These are phyloP conservation scores for Juglanconis sp. DNA, from an alignment of 2,329 filamentous ascomycete species.

Conservation along the genomic window DNA sequence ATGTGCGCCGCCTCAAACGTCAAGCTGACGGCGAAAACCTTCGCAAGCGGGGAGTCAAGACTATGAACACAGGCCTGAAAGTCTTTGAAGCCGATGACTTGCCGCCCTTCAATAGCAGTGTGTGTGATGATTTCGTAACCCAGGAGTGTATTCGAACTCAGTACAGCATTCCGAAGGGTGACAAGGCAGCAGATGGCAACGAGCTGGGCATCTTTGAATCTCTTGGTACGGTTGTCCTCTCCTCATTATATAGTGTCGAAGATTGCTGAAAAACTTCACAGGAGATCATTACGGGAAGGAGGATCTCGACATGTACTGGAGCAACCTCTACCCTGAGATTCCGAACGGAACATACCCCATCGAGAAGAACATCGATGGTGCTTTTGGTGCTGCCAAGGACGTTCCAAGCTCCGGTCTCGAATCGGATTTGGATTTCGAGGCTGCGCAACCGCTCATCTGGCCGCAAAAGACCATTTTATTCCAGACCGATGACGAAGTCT, in stretches of 20 bases:
- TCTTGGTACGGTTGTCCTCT: background rate
- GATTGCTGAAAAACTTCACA: background rate
- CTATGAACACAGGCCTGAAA: conserved; percentile 10
- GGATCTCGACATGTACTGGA: conserved; percentile 9
- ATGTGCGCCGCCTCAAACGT: conserved; percentile 12
- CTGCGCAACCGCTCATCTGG: conserved; percentile 46
- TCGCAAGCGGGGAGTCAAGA: conserved; percentile 8
- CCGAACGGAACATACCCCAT: conserved; percentile 26
- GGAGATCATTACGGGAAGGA: conserved; percentile 6
- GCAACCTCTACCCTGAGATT: conserved; percentile 14
- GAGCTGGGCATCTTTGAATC: conserved; percentile 14
- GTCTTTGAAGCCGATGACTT: background rate
- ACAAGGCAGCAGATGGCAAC: conserved; percentile 3
- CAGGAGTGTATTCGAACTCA: conserved; percentile 11
- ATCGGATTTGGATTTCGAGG: conserved; percentile 45
- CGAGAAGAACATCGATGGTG: conserved; percentile 23
- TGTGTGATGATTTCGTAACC: conserved; percentile 11
- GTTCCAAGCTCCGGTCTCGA: conserved; percentile 25
- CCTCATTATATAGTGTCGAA: background rate
- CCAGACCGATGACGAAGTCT: conserved; percentile 27
- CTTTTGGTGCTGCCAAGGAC: conserved; percentile 14
- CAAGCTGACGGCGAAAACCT: conserved; percentile 7
- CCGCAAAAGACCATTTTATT: conserved; percentile 39
- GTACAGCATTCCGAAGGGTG: conserved; percentile 8
- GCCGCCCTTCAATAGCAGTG: conserved; percentile 7